Evolutionary conservation across 2,329 filamentous ascomycete genomes (phyloP).

Genomic region (Malbranchea zuffiana): DNA sequence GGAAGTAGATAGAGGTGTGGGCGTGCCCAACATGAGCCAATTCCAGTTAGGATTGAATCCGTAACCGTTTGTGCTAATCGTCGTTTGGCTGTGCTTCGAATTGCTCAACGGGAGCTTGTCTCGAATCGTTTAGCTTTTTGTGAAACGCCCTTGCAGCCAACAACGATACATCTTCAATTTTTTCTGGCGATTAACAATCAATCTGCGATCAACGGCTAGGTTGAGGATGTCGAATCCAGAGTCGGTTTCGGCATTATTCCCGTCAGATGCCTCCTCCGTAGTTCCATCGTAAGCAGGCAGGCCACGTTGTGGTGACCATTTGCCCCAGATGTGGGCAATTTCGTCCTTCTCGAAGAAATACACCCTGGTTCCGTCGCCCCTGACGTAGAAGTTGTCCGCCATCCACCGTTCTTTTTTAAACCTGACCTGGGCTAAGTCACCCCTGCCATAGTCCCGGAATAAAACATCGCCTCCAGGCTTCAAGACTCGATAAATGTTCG

Average conservation of each 20-base stretch:
- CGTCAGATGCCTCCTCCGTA: slow-evolving; percentile 12
- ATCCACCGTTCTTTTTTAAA: slow-evolving; percentile 94
- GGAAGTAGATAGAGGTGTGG: too few relatives aligned
- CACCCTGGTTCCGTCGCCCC: slow-evolving; percentile 88
- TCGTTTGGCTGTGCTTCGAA: too few relatives aligned
- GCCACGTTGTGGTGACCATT: slow-evolving; percentile 31
- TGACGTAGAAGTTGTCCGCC: slow-evolving; percentile 93
- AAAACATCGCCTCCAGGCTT: slow-evolving; percentile 89
- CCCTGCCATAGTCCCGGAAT: slow-evolving; percentile 93
- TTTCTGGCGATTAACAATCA: slow-evolving; percentile 83
- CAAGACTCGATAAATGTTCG: slow-evolving; percentile 69
- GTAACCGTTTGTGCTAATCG: too few relatives aligned
- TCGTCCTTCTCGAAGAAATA: slow-evolving; percentile 94
- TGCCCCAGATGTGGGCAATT: slow-evolving; percentile 66
- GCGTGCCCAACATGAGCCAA: too few relatives aligned
- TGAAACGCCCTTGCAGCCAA: slow-evolving; percentile 48
- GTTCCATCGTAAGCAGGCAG: slow-evolving; percentile 18
- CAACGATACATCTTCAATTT: slow-evolving; percentile 97
- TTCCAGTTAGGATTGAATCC: too few relatives aligned
- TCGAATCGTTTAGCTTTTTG: too few relatives aligned
- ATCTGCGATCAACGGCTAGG: slow-evolving; percentile 71
- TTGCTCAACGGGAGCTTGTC: too few relatives aligned
- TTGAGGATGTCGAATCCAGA: slow-evolving; percentile 59
- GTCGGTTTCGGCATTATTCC: slow-evolving; percentile 11
- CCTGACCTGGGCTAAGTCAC: slow-evolving; percentile 88